Conservation (phyloP, 495 filamentous ascomycete genomes). For the Penicillium cinerascens region DNA sequence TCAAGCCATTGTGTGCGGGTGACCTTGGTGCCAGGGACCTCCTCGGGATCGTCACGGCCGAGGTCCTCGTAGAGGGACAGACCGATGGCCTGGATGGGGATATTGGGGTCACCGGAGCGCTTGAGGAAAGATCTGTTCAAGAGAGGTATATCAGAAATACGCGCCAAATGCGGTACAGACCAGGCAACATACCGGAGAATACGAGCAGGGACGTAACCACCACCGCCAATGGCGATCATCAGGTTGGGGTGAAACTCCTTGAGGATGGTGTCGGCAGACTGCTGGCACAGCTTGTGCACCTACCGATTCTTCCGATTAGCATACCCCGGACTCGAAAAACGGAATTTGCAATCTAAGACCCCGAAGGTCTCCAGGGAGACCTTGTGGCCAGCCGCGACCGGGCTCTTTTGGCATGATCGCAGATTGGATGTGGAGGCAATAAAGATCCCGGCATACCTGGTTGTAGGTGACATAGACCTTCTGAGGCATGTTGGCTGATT, state of each 20-base stretch:
- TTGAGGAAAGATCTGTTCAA: constrained; percentile 81
- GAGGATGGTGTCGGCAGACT: constrained; percentile 75
- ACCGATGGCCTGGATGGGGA: constrained; percentile 98
- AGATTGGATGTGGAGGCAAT: background rate
- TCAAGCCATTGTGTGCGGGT: constrained; percentile 98
- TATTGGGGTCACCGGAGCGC: constrained; percentile 81
- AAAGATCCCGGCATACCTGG: constrained; percentile 57
- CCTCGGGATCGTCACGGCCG: constrained; percentile 56
- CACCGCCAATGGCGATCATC: constrained; percentile 98
- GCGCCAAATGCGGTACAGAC: background rate
- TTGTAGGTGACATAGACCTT: constrained; percentile 96
- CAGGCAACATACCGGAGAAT: constrained; percentile 67
- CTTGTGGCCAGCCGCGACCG: too few relatives aligned
- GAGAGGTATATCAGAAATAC: constrained; percentile 1
- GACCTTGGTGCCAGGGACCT: constrained; percentile 84
- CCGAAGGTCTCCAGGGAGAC: background rate
- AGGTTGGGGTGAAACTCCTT: constrained; percentile 83
- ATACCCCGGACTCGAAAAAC: background rate
- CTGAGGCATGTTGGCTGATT: constrained; percentile 63
- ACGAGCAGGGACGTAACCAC: constrained; percentile 94
- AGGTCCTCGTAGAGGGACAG: constrained; percentile 94
- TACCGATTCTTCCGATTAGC: constrained; percentile 30
- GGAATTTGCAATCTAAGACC: background rate
- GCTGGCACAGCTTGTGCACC: constrained; percentile 97
- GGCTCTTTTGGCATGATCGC: background rate